Base-by-base conservation (phyloP, 768 basidiomycete genomes). In the Megacollybia marginata region DNA sequence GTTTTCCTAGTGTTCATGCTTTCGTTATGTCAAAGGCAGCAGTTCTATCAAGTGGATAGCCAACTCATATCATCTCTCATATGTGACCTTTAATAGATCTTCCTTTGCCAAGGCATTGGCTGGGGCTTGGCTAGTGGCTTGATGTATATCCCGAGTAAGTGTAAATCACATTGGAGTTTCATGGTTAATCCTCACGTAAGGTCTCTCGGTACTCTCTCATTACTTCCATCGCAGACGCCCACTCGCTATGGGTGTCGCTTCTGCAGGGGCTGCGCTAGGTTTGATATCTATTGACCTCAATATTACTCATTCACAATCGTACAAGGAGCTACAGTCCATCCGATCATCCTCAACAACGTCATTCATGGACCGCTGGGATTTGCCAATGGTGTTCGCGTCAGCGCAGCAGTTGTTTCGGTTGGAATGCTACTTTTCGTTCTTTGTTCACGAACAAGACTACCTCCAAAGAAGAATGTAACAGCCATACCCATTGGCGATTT, bases 201-300 rank as follows among this genome's bases (percentile, higher is more conserved):
- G 65, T 16, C 58, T 75, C 52, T 64, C 68, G 9, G 62, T 76
- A 28, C 53, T 75, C 16, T 65, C 69, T 7, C 76, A 77, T 44
- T 68, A 71, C 52, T 80, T 79, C 61, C 56, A 65, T 23, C 55
- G 53, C 15, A 63, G 65, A 9, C 68, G 71, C n/a, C 65, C 69
- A 16, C 55, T 74, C 33, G 76, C 72, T 0, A 73, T 75, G 59
- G 70, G 75, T 12, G 59, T 80, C 43, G 71, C 69, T 33, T 68
- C 72, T 1, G 67, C 72, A 3, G 79, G 78, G 4, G 63, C 57
- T 8, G 53, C 56, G 16, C 44, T 59, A 15, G 58, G 42, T 54
- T 63, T 28, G 15, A 44, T 44, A 44, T 18, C 11, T 13, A 42
- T 34, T 65, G 33, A 52, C 58, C 43, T 46, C 56, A 1, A 32